Conservation (phyloP, 164 flowering plant species). For the Berberis vulgaris region DNA sequence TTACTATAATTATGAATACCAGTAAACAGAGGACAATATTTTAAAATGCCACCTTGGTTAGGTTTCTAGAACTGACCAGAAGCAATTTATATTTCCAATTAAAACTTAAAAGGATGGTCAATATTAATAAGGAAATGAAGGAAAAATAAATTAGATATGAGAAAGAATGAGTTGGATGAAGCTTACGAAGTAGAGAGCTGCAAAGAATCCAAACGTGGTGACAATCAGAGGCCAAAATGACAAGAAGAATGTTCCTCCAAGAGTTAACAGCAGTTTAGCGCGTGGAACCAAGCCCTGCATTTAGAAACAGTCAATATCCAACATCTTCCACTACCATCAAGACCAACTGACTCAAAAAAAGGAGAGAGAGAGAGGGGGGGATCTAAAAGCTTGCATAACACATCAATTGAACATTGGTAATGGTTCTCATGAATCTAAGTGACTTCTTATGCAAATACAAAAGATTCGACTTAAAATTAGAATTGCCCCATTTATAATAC, state of each 20-base stretch:
- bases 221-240: conserved; percentile 86
- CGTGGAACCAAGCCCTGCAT: conserved; percentile 90
- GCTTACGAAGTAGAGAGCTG: conserved; percentile 61
- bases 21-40: too few species aligned
- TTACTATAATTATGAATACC: too few species aligned
- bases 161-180: background rate
- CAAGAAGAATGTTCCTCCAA: conserved; percentile 92
- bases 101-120: background rate
- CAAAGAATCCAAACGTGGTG: conserved; percentile 44
- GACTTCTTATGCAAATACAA: too few species aligned
- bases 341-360: background rate
- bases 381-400: too few species aligned
- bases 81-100: too few species aligned
- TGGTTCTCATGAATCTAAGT: too few species aligned
- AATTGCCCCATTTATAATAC: too few species aligned
- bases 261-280: conserved; percentile 66
- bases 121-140: background rate
- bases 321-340: background rate
- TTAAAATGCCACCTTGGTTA: too few species aligned
- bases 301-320: background rate
- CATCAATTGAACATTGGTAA: too few species aligned
- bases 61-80: too few species aligned
- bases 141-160: background rate
- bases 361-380: background rate
- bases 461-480: too few species aligned